These are phyloP conservation scores for Fusarium zealandicum DNA, from an alignment of 2,329 filamentous ascomycete species.

Conservation along the genomic window DNA sequence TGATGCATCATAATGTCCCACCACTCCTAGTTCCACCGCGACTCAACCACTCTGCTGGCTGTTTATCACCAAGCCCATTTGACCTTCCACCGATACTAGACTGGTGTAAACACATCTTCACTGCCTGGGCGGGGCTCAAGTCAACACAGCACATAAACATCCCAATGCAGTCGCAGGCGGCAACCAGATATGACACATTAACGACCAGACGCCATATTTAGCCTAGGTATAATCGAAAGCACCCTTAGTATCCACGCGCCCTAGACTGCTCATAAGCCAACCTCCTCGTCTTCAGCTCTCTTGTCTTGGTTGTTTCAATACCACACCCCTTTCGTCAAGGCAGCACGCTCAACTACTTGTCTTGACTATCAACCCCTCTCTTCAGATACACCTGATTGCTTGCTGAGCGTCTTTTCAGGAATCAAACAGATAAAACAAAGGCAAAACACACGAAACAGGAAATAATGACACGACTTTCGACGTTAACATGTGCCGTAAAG, in stretches of 20 bases:
- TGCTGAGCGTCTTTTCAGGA: slow-evolving; percentile 25
- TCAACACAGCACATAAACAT: no score
- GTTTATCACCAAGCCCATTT: no score
- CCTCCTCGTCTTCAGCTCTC: neutral
- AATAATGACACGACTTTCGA: slow-evolving; percentile 30
- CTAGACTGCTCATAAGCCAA: slow-evolving; percentile 24
- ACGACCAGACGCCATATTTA: slow-evolving; percentile 36
- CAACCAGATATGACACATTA: slow-evolving; percentile 13
- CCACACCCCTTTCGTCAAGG: slow-evolving; percentile 16
- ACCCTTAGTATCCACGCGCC: slow-evolving; percentile 34
- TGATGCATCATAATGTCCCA: neutral
- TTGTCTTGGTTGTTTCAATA: slow-evolving; percentile 26
- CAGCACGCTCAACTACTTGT: slow-evolving; percentile 19
- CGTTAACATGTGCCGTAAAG: slow-evolving; percentile 34
- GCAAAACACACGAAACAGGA: slow-evolving; percentile 15
- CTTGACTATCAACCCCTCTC: slow-evolving; percentile 19
- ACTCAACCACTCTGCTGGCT: neutral
- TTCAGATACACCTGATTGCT: slow-evolving; percentile 23
- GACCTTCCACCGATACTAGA: no score
- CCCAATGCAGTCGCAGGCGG: no score
- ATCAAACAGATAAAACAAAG: slow-evolving; percentile 21
- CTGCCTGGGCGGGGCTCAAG: no score
- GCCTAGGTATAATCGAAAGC: slow-evolving; percentile 41
- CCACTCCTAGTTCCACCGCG: no score
- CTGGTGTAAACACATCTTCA: no score